Base-by-base conservation (phyloP, 2,329 filamentous ascomycete species). In the Xylariomycetidae sp. region DNA sequence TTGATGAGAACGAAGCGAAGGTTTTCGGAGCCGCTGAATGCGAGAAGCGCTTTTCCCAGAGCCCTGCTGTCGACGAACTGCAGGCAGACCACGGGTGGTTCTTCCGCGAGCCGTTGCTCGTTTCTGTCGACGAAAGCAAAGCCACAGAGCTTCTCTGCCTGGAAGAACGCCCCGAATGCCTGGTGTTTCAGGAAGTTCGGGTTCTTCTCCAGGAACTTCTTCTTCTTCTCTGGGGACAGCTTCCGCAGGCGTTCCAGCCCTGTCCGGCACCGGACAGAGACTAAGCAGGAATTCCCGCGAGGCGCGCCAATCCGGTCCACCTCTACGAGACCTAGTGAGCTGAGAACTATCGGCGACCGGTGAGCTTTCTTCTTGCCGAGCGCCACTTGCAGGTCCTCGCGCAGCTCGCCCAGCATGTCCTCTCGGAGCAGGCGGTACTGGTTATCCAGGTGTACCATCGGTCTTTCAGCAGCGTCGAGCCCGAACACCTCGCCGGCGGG, bases 381-480 rank as follows among this genome's bases (percentile, higher is more conserved):
- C 0, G 36, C 39, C 13, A 36, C 24, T 22, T 39, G 33, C 2
- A 44, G 29, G 10, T 82, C 79, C 6, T 77, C 71, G 2, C 76
- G 69, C 2, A 88, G 58, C 40, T 82, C 79, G 0, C 64, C 72
- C 0, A 87, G 54, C 67, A 86, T 78, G 41, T 87, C 82, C 42
- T 88, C 81, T 2, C 82, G 61, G 0, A 85, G 60, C 1, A 87
- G 65, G 0, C 82, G 76, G 42, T 82, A 88, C 34, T 85, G 77
- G 47, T 81, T 83, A 46, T 85, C 82, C 0, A 84, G 52, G 49
- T 86, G 77, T 0, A 60, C 52, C 0, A 56, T 55, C 0, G 67
- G 53, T 2, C 73, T 64, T 0, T 51, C 45, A 2, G 60, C 38
- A 9, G 48, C 15, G 2, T 60, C 37, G 0, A 54, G 41, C 2